phyloP scores from a whole-genome alignment of 2,329 filamentous ascomycete species.

The Ceratocystis huliohia region DNA sequence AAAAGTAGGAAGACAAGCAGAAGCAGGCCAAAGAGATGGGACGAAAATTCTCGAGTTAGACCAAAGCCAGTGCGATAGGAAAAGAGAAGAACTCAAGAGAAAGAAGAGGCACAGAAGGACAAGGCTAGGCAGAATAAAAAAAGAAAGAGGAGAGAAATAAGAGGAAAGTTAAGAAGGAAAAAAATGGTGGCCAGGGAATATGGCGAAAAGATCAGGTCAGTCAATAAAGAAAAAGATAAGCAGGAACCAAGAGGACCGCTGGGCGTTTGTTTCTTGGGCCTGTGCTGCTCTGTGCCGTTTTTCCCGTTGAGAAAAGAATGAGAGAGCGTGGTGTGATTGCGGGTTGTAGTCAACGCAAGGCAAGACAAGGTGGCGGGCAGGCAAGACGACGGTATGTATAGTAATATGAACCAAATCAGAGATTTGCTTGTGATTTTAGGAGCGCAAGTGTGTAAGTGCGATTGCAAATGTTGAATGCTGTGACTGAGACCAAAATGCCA shows the following conservation, averaged over 20 bases:
- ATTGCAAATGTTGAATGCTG: background rate
- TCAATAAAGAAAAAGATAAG: background rate
- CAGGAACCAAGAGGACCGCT: background rate
- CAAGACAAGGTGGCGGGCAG: background rate
- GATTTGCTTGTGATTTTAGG: background rate
- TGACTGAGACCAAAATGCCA: constrained; percentile 7
- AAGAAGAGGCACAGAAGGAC: background rate
- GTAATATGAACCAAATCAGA: background rate
- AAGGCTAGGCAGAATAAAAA: background rate
- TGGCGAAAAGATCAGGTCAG: constrained; percentile 3
- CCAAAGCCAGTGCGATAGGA: background rate
- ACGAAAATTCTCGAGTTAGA: constrained; percentile 4
- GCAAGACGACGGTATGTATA: background rate
- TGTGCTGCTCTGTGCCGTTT: background rate
- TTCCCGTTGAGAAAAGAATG: constrained; percentile 2
- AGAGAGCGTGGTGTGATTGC: constrained; percentile 3
- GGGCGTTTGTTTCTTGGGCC: constrained; percentile 4
- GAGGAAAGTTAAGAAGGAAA: background rate
- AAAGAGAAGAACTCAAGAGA: background rate
- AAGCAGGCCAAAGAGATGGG: background rate
- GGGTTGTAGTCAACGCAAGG: background rate
- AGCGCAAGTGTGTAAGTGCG: background rate
- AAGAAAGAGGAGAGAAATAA: background rate
- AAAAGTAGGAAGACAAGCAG: background rate
- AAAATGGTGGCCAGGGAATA: background rate